Evolutionary conservation across 495 filamentous ascomycete species (phyloP).

Genomic region (Pyrenula aspistea): DNA sequence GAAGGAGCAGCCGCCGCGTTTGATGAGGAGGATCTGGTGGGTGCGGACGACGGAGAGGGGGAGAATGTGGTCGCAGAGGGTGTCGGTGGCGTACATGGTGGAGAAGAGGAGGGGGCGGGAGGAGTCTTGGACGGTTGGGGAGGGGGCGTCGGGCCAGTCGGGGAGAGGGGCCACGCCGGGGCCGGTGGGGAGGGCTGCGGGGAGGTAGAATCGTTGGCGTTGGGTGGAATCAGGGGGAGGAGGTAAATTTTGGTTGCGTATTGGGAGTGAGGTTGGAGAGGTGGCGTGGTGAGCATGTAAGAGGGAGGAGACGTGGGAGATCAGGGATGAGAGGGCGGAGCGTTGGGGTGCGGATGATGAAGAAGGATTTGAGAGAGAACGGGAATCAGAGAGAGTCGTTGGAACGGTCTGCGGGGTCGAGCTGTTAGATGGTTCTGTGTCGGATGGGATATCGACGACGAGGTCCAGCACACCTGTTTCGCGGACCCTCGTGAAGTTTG

Average conservation of each 20-base stretch:
- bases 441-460: conserved; percentile 38
- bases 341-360: conserved; percentile 9
- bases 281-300: conserved; percentile 25
- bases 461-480: conserved; percentile 65
- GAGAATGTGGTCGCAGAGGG: conserved; percentile 53
- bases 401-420: background rate
- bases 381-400: conserved; percentile 13
- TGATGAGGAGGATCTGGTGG: conserved; percentile 75
- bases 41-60: conserved; percentile 44
- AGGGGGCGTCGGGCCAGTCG: conserved; percentile 45
- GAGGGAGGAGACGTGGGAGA: conserved; percentile 45
- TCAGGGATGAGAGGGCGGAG: conserved; percentile 38
- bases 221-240: conserved; percentile 7
- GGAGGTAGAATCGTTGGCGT: conserved; percentile 34
- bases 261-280: conserved; percentile 14
- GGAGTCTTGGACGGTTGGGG: conserved; percentile 24
- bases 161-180: conserved; percentile 66
- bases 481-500: conserved; percentile 67
- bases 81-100: conserved; percentile 56
- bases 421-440: conserved; percentile 4
- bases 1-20: conserved; percentile 78
- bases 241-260: conserved; percentile 15
- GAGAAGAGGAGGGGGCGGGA: conserved; percentile 46
- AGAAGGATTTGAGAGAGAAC: conserved; percentile 18
- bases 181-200: conserved; percentile 63